Evolutionary conservation across 2,329 filamentous ascomycete genomes (phyloP), one percentile per base, ranked within the genome.

Genomic region (Truncatella angustata): DNA sequence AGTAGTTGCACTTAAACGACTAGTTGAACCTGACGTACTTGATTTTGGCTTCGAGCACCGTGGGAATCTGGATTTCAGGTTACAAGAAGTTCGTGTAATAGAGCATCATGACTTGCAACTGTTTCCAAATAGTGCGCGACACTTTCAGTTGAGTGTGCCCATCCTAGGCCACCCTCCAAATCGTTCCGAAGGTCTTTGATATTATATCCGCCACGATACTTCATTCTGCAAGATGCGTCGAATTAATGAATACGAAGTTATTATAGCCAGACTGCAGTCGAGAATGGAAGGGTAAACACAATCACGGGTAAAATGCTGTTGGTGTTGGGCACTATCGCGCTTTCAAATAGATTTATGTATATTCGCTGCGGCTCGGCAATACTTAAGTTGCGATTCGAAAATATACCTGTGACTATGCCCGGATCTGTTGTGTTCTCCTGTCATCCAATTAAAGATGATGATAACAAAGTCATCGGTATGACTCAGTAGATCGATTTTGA

Each of bases 121-220:
- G 12, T 45, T 40, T 51, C 40, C 18, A 51, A 37, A 10, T 47
- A 51, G n/a, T 23, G 12, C 23, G 36, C 42, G 2, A 46, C 50
- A 32, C 50, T 51, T 39, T 51, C 50, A 7, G 50, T 51, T 3
- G 50, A 34, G 40, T 51, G 50, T 7, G 50, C 50, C 50, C 42
- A 51, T 14, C 50, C 50, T 20, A 51, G 32, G 14, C 40, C 50
- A 30, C 32, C 32, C 2, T 44, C 42, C 14, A 39, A 7, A 49
- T 49, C 46, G 11, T 34, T 26, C 3, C 50, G 50, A 11, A 51
- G 35, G 32, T 51, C 50, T 23, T 51, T 51, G 16, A 51, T 47
- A n/a, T 34, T 47, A 34, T 51, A 46, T 9, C 44, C 28, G 2
- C 50, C 50, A 34, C 40, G 23, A 23, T 47, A 51, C 28, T 20